Conservation (phyloP, 345 rosid species). For the Physaria fendleri region DNA sequence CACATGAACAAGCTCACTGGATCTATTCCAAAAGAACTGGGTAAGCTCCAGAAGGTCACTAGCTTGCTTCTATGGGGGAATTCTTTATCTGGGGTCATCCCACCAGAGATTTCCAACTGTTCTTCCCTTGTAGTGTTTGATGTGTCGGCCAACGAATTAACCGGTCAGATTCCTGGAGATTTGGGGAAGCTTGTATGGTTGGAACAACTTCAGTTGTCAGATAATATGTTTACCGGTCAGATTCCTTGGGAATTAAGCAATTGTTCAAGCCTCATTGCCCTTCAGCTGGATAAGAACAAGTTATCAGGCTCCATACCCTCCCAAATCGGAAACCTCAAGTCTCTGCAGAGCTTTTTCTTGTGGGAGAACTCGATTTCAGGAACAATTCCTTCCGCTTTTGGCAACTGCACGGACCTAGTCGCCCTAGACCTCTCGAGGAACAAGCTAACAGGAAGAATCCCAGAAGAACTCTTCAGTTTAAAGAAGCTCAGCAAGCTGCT, state of each 20-base stretch:
- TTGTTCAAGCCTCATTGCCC: conserved; percentile 73
- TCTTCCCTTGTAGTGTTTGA: conserved; percentile 90
- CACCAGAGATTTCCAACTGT: conserved; percentile 77
- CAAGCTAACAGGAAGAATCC: conserved; percentile 80
- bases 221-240: conserved; percentile 57
- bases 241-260: conserved; percentile 83
- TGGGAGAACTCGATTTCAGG: conserved; percentile 93
- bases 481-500: conserved; percentile 91
- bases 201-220: conserved; percentile 95
- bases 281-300: conserved; percentile 91
- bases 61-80: conserved; percentile 94
- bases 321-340: conserved; percentile 62
- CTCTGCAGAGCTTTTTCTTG: conserved; percentile 78
- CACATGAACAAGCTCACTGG: conserved; percentile 97
- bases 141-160: conserved; percentile 73
- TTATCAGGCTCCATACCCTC: conserved; percentile 71
- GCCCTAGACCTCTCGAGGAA: conserved; percentile 84
- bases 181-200: conserved; percentile 63
- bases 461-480: conserved; percentile 73
- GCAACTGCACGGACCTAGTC: conserved; percentile 73
- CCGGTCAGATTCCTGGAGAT: conserved; percentile 77
- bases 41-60: conserved; percentile 80
- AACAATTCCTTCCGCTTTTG: conserved; percentile 71
- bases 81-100: conserved; percentile 64
- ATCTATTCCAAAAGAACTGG: conserved; percentile 64